These are phyloP conservation scores for Edaphochlamys debaryana DNA, from an alignment of 139 green algal species.

Conservation along the genomic window DNA sequence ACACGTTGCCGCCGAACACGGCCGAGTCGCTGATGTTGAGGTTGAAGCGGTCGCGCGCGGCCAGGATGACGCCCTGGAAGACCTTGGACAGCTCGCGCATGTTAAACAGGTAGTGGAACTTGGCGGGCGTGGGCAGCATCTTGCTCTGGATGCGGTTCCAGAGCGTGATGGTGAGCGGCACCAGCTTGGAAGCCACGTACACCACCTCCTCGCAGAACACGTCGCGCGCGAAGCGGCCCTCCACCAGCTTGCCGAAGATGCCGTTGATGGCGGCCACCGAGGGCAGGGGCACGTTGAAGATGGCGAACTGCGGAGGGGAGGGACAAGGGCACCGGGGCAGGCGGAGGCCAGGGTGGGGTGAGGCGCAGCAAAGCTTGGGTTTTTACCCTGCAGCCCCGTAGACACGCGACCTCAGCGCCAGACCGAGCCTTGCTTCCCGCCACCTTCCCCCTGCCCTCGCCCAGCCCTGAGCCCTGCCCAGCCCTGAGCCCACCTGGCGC, in stretches of 20 bases:
- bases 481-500: constrained; percentile 63
- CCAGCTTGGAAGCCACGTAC: constrained; percentile 77
- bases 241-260: constrained; percentile 91
- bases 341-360: too few relatives aligned
- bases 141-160: constrained; percentile 82
- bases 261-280: constrained; percentile 86
- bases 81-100: constrained; percentile 95
- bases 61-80: constrained; percentile 92
- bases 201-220: constrained; percentile 70
- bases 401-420: too few relatives aligned
- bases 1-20: constrained; percentile 79
- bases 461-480: neutral
- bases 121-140: constrained; percentile 94
- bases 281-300: constrained; percentile 91
- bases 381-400: too few relatives aligned
- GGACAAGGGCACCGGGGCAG: neutral
- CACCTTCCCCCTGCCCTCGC: neutral
- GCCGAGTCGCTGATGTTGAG: neutral
- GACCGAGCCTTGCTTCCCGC: too few relatives aligned
- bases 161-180: constrained; percentile 86
- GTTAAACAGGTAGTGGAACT: constrained; percentile 98
- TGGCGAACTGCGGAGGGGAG: constrained; percentile 79
- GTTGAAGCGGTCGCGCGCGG: constrained; percentile 69
- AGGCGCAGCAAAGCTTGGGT: too few relatives aligned
- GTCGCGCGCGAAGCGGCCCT: constrained; percentile 71